Evolutionary conservation across 495 filamentous ascomycete genomes (phyloP).

Genomic region (Thozetella sp.): DNA sequence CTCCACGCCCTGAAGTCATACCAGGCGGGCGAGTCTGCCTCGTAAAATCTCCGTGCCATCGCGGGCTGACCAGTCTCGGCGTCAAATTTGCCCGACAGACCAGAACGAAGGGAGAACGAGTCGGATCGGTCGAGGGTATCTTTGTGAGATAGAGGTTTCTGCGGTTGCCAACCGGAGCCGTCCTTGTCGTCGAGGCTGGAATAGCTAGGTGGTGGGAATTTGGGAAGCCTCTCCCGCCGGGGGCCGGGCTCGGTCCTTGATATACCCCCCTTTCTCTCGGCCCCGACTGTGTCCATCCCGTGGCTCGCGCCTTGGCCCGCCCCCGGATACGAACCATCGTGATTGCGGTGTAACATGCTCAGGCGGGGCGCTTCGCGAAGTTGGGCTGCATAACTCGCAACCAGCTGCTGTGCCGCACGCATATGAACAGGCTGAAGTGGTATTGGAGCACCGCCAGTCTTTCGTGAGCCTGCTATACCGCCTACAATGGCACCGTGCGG

Average conservation of each 20-base stretch:
- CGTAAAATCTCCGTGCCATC: conserved; percentile 8
- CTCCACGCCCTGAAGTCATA: conserved; percentile 34
- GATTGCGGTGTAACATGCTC: too few relatives aligned
- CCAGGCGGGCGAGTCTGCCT: neutral
- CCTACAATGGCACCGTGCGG: too few relatives aligned
- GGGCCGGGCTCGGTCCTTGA: neutral
- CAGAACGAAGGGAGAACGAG: neutral
- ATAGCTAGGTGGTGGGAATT: neutral
- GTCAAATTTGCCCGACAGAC: neutral
- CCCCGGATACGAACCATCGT: neutral
- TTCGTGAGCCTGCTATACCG: too few relatives aligned
- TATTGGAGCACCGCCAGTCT: too few relatives aligned
- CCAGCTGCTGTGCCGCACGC: neutral
- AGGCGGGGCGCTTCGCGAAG: too few relatives aligned
- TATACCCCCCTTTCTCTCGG: neutral
- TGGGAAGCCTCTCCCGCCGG: neutral
- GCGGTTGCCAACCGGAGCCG: neutral
- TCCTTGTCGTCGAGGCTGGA: neutral
- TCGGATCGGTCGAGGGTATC: neutral
- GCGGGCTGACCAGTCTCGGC: neutral
- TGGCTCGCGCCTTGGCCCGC: neutral
- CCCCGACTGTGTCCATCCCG: too few relatives aligned
- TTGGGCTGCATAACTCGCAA: neutral
- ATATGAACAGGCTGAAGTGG: neutral
- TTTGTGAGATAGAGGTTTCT: too few relatives aligned